These are phyloP conservation scores for Triglochin maritima DNA, from an alignment of 106 monocot genomes.

Conservation along the genomic window DNA sequence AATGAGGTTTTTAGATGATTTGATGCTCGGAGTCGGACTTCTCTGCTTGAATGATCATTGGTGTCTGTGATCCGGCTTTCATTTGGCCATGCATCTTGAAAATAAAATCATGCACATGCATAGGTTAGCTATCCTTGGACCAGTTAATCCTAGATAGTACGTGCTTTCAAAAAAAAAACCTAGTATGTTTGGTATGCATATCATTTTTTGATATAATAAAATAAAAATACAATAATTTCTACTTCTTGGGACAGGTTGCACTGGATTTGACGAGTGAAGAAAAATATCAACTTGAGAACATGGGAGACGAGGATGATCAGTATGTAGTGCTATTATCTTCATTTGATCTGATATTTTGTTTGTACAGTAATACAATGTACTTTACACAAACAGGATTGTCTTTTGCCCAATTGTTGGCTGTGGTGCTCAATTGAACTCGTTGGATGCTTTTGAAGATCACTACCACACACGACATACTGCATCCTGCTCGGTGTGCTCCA, in stretches of 20 bases:
- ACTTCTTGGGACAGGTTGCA: conserved; percentile 37
- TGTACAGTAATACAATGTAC: neutral
- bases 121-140: no score
- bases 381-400: conserved; percentile 27
- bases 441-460: conserved; percentile 92
- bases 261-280: conserved; percentile 78
- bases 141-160: no score
- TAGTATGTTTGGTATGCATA: neutral
- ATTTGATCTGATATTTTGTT: neutral
- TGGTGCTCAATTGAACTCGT: conserved; percentile 45
- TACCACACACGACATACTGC: conserved; percentile 80
- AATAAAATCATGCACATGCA: no score
- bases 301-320: conserved; percentile 36
- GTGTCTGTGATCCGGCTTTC: no score
- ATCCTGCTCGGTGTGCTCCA: conserved; percentile 73
- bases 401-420: conserved; percentile 91
- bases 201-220: neutral
- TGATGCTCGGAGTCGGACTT: no score
- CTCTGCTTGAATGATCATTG: no score
- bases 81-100: no score
- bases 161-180: no score
- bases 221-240: neutral
- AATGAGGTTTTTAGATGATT: no score
- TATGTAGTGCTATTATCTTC: conserved; percentile 16
- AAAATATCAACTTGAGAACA: conserved; percentile 42